A percentile compares a stretch with the other conserved stretches of the same genome.
Conservation (phyloP, 148 eudicot species). For the Pouteria glomerata region DNA sequence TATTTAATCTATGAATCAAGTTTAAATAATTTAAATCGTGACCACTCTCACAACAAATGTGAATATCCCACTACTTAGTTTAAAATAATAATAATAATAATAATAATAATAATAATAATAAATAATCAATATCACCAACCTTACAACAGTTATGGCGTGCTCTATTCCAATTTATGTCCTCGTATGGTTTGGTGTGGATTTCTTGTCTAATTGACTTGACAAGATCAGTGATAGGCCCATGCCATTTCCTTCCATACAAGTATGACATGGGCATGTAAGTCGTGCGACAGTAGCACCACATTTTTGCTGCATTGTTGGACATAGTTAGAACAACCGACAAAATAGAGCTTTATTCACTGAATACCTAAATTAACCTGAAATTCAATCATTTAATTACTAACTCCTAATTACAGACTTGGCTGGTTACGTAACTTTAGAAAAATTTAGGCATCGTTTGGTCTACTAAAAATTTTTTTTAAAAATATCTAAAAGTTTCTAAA, state of each 20-base stretch:
- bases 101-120: no score
- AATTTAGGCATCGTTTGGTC: no score
- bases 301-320: constrained; percentile 25
- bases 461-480: no score
- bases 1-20: no score
- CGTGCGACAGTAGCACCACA: constrained; percentile 37
- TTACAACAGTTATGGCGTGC: constrained; percentile 33
- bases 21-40: no score
- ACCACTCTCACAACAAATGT: no score
- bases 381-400: neutral
- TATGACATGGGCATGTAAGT: constrained; percentile 43
- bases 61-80: no score
- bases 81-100: no score
- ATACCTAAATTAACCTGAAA: neutral
- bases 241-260: constrained; percentile 28
- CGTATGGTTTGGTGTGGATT: constrained; percentile 27
- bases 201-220: constrained; percentile 26
- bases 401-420: no score
- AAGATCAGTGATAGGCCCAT: constrained; percentile 34
- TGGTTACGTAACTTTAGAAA: no score
- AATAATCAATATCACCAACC: constrained; percentile 9
- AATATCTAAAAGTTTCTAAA: no score
- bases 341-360: neutral
- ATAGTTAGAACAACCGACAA: neutral
- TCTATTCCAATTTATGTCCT: constrained; percentile 30